Base-by-base conservation (phyloP, 768 basidiomycete species). In the Mycena galopus region DNA sequence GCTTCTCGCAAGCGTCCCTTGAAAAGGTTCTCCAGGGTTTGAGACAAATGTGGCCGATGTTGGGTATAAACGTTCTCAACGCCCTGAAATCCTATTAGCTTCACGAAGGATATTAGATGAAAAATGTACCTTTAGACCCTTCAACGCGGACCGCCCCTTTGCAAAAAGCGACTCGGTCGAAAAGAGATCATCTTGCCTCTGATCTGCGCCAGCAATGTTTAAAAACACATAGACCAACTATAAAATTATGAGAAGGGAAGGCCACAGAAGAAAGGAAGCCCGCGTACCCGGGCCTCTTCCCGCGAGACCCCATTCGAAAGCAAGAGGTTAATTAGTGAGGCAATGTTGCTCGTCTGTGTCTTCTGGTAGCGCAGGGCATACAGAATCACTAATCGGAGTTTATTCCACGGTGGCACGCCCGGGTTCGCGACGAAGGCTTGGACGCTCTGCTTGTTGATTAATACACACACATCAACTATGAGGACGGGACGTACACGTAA, bases 61-160 rank as follows among this genome's bases (percentile, higher is more conserved):
- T 99, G 98, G 67, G 96, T 99, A 80, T 98, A 99, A 19, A 99
- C 97, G 77, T 99, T 99, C 83, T 99, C 98, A 5, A 99, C 97
- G 3, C 98, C 98, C 95, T 97, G 66, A 4, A 73, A 61, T 35
- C 47, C 37, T 35, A 68, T 78, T 16, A 51, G 57, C 30, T 64
- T 17, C 69, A 32, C 56, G 4, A 16, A 66, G 5, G 7, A 44
- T 60, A 21, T 27, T 37, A 9, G 35, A 25, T 37, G 32, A 10
- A 23, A 47, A 39, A 74, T 83, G 35, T 65, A 95, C 96, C 88
- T 98, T 98, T 57, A 99, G 85, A 8, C 98, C 98, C 79, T 98
- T 98, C 77, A 99, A 80, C 0, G 97, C 98, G 33, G 95, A 96
- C 66, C 96, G 92, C 3, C 98, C 98, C 79, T 96, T 94, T 2